Evolutionary conservation across 805 yeast species (phyloP), one percentile per base, ranked within the genome.

Genomic region (Candida sithepensis): DNA sequence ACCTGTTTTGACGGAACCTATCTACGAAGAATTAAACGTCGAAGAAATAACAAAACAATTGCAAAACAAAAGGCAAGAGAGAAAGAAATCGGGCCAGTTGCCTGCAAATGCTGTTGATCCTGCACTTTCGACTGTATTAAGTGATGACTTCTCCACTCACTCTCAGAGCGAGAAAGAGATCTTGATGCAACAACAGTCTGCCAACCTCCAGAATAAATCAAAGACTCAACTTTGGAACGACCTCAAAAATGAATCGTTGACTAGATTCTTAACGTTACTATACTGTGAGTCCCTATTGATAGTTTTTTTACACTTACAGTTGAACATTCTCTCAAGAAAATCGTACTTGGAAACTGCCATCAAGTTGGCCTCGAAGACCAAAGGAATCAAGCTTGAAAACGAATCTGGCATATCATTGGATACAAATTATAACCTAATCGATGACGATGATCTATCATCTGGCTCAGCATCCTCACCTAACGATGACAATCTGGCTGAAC

Each of bases 311-410:
- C 79, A 95, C 56, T 70, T 92, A 52, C 98, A 92, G 67, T 73
- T 92, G 59, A 94, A 94, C 61, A 82, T 92, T 21, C 71, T 92
- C 39, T 96, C 97, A 3, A 79, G 98, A 64, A 78, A 85, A 59
- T 87, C 90, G 45, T 92, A 92, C 60, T 70, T 92, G 43, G 86
- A 84, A 57, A 81, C 87, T 40, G 91, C 96, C 4, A 75, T 88
- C 42, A 76, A 78, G 49, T 69, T 85, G 63, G 90, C 94, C 0
- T 81, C 84, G 1, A 60, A 61, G 42, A 65, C 62, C 24, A 62
- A 54, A 67, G 78, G 68, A 1, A 60, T 66, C 43, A 48, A 46
- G 40, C 43, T 63, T 45, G 68, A 66, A 24, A 52, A 50, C 42
- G 52, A 53, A 18, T 47, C 53, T 6, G 48, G 48, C 9, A 45